A percentile compares a stretch with the other conserved stretches of the same genome.
phyloP scores from a whole-genome alignment of 2,329 filamentous ascomycete genomes.

The Colletotrichum zoysiae region DNA sequence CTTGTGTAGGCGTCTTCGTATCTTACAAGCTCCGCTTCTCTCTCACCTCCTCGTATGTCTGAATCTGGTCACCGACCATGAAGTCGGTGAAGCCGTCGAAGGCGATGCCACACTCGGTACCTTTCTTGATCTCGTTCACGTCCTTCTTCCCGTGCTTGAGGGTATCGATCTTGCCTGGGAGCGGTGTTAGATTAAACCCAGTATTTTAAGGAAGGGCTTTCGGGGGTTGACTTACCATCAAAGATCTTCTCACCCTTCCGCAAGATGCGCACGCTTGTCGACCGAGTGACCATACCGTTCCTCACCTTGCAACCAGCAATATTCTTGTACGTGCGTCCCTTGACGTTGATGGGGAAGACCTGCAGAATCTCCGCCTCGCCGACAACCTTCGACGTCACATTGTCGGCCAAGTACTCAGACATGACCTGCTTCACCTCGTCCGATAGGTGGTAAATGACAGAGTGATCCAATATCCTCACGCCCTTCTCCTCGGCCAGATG shows the following conservation, averaged over 20 bases:
- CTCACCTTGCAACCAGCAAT: conserved; percentile 91
- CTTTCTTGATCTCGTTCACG: conserved; percentile 88
- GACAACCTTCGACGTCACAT: conserved; percentile 76
- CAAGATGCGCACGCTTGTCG: conserved; percentile 77
- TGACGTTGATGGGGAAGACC: conserved; percentile 86
- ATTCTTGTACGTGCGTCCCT: conserved; percentile 75
- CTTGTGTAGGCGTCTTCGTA: conserved; percentile 12
- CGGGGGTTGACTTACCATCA: conserved; percentile 75
- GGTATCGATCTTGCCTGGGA: conserved; percentile 79
- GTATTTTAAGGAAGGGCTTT: neutral
- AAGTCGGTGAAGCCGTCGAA: conserved; percentile 86
- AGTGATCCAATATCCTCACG: conserved; percentile 86
- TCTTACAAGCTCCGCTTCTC: conserved; percentile 74
- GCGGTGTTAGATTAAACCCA: conserved; percentile 20
- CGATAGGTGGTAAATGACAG: conserved; percentile 84
- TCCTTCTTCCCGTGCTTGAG: conserved; percentile 96
- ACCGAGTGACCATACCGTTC: conserved; percentile 79
- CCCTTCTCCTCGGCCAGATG: conserved; percentile 76
- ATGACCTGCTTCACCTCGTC: conserved; percentile 79
- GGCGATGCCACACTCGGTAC: conserved; percentile 90
- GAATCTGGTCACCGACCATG: conserved; percentile 84
- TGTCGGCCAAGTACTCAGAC: conserved; percentile 76
- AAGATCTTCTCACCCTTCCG: conserved; percentile 79
- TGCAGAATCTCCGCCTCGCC: conserved; percentile 91
- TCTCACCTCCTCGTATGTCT: conserved; percentile 83